Percentiles rank a stretch among this genome's conserved stretches.
phyloP scores from a whole-genome alignment of 129 eudicot genomes.

The Chrysanthemum makinoi region DNA sequence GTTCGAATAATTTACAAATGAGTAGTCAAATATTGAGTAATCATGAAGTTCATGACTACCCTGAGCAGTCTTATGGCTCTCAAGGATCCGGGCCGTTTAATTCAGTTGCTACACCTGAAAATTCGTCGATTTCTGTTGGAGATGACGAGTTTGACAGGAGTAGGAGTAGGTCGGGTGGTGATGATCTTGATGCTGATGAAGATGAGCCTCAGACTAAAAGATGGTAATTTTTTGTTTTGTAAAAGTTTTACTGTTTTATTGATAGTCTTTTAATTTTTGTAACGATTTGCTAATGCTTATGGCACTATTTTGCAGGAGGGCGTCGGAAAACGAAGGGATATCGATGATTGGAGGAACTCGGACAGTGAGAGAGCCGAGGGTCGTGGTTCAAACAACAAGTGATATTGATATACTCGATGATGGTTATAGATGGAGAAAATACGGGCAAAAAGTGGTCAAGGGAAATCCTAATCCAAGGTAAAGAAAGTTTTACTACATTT shows the following conservation, averaged over 20 bases:
- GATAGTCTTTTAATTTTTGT: neutral
- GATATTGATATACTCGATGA: conserved; percentile 93
- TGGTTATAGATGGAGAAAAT: conserved; percentile 94
- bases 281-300: neutral
- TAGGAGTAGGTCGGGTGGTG: conserved; percentile 56
- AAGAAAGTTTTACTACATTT: neutral
- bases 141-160: conserved; percentile 66
- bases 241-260: neutral
- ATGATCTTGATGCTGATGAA: conserved; percentile 60
- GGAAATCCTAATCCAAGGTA: conserved; percentile 99
- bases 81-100: conserved; percentile 55
- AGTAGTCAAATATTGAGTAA: conserved; percentile 27
- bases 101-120: conserved; percentile 71
- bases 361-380: conserved; percentile 89
- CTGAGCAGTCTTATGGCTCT: conserved; percentile 46
- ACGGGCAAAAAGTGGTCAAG: conserved; percentile 95
- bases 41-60: conserved; percentile 31
- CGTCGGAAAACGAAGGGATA: conserved; percentile 51
- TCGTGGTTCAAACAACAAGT: conserved; percentile 92
- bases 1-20: conserved; percentile 31
- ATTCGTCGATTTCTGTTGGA: conserved; percentile 60
- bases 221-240: conserved; percentile 44
- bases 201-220: conserved; percentile 68
- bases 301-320: conserved; percentile 41
- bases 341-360: conserved; percentile 62